Evolutionary conservation across 371 early-diverging fungal species (phyloP), one percentile per base, ranked within the genome.

Genomic region (Haplosporangium sp.): DNA sequence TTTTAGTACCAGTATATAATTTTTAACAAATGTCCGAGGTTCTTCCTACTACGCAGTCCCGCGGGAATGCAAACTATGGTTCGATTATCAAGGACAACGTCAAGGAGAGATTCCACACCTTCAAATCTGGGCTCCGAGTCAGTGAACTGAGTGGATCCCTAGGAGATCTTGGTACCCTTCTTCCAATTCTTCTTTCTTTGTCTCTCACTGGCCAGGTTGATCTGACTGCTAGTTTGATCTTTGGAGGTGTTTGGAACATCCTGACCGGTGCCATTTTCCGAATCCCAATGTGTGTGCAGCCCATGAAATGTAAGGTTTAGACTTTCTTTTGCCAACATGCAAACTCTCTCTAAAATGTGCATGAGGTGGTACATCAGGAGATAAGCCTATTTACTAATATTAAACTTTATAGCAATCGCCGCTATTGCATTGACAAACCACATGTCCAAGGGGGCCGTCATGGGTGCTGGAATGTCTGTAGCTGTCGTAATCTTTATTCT

Each of bases 231-330:
- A 94, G 96, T 11, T 82, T 97, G 69, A 89, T 95, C 83, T 95
- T 96, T 85, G 95, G 94, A 63, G 97, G 96, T 13, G 83, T 95
- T 34, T 96, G 92, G 94, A 96, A 96, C 68, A 95, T 96, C 50
- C 34, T 92, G 37, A 91, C 93, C 0, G 96, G 96, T n/a, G 59
- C 93, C 10, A 63, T 87, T 27, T 96, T 92, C 71, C 89, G 92
- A 39, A 92, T 95, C 20, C 97, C 97, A 40, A 92, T 96, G 84
- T 92, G 95, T 72, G 94, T 93, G 35, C 94, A 94, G 72, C 94
- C 94, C 27, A 94, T 93, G 94, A 94, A 94, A 85, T 91, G 92
- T 90, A 86, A 60, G 78, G 34, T 48, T 48, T 4, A 48, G 13
- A 48, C 2, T 17, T 17, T 3, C n/a, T n/a, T 17, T 5, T 48